Percentiles rank a stretch among this genome's conserved stretches.
Evolutionary conservation across 371 early-diverging fungal genomes (phyloP).

Genomic region (Lichtheimia ramosa): DNA sequence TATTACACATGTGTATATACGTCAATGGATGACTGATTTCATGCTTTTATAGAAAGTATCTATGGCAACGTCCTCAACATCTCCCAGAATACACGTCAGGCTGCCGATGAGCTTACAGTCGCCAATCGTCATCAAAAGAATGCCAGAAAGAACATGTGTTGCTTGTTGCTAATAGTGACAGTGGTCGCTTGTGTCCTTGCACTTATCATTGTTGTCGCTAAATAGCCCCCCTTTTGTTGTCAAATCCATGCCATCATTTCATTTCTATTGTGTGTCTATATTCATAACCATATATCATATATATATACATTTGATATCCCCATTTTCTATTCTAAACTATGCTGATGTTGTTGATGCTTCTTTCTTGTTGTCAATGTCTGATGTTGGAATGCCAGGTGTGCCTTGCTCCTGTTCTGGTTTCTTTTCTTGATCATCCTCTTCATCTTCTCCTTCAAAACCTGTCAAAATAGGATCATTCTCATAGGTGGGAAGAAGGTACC

Average conservation of each 20-base stretch:
- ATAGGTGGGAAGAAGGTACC: constrained; percentile 75
- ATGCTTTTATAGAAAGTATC: constrained; percentile 38
- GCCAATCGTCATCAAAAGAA: constrained; percentile 83
- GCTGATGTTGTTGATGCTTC: not conserved
- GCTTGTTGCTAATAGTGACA: constrained; percentile 70
- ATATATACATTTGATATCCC: constrained; percentile 2
- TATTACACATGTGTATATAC: not conserved
- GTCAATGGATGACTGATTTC: not conserved
- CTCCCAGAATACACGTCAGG: constrained; percentile 75
- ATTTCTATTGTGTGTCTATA: not conserved
- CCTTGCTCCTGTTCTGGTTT: not conserved
- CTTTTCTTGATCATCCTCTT: not conserved
- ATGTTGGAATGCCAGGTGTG: not conserved
- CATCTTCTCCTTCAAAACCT: constrained; percentile 61
- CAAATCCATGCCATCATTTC: not conserved
- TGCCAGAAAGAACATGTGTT: constrained; percentile 83
- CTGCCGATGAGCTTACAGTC: constrained; percentile 74
- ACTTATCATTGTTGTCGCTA: constrained; percentile 49
- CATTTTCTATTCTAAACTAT: not conserved
- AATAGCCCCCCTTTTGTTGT: constrained; percentile 21
- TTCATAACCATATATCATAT: not conserved
- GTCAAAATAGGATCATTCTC: constrained; percentile 89
- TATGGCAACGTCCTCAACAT: constrained; percentile 81
- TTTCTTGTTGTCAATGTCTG: not conserved
- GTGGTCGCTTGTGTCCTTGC: constrained; percentile 59